Conservation (phyloP, 805 yeast genomes). For the Candida alai region DNA sequence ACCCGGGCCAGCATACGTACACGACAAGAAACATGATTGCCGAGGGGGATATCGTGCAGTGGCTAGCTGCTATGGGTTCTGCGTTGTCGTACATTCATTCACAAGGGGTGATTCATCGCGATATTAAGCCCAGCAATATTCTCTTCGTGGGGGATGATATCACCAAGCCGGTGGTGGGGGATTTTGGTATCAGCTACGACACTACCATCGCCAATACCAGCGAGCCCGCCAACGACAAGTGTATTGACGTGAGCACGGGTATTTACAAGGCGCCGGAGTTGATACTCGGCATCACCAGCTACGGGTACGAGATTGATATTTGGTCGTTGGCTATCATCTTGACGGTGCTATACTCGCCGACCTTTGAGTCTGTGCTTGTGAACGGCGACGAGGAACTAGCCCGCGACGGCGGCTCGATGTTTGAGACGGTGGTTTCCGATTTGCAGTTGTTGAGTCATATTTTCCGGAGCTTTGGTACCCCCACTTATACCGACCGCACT, state of each 20-base stretch:
- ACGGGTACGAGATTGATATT: constrained; percentile 56
- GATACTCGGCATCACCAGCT: constrained; percentile 54
- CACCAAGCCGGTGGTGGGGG: constrained; percentile 43
- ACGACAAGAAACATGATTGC: constrained; percentile 4
- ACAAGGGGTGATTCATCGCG: constrained; percentile 37
- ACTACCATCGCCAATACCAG: constrained; percentile 3
- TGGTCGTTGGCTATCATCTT: constrained; percentile 70
- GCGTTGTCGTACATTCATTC: constrained; percentile 28
- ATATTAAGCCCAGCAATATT: constrained; percentile 37
- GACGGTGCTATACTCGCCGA: constrained; percentile 43
- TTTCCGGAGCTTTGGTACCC: constrained; percentile 61
- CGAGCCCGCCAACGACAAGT: constrained; percentile 38
- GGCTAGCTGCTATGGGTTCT: constrained; percentile 13
- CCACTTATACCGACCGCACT: constrained; percentile 21
- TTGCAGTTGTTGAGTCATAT: constrained; percentile 54
- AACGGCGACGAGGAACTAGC: constrained; percentile 17
- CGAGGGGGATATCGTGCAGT: constrained; percentile 1
- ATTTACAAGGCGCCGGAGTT: constrained; percentile 73
- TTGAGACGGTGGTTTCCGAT: constrained; percentile 48
- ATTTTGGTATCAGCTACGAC: constrained; percentile 56
- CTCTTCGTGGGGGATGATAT: constrained; percentile 18
- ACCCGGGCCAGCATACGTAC: constrained; percentile 14
- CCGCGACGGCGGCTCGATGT: constrained; percentile 29
- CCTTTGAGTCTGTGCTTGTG: constrained; percentile 27
- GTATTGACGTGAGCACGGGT: constrained; percentile 63